These are phyloP conservation scores for Coemansia sp. DNA, from an alignment of 192 early-diverging fungal species.

Conservation along the genomic window DNA sequence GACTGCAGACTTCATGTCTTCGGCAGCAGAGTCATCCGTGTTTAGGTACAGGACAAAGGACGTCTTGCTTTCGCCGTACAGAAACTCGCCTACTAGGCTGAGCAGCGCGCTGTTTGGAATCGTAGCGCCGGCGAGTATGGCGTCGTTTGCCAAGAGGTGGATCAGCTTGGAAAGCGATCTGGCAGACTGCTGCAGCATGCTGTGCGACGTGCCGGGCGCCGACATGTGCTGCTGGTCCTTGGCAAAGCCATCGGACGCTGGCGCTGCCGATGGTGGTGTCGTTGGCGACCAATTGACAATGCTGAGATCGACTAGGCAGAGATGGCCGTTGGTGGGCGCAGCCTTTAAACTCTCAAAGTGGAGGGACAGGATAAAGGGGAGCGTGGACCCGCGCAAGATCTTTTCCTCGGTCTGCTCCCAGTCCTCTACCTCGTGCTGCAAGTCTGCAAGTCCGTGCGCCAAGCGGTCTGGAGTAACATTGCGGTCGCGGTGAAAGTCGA, in stretches of 20 bases:
- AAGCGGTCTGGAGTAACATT: constrained; percentile 23
- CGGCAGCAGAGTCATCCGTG: constrained; percentile 19
- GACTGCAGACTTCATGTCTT: constrained; percentile 14
- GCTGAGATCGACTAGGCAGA: constrained; percentile 42
- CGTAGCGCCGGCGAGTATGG: constrained; percentile 31
- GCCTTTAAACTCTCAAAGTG: constrained; percentile 47
- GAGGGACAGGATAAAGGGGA: constrained; percentile 48
- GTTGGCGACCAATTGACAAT: constrained; percentile 32
- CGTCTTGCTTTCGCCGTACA: constrained; percentile 47
- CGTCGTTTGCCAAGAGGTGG: constrained; percentile 41
- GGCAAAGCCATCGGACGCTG: neutral
- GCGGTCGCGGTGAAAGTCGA: constrained; percentile 46
- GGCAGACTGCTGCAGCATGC: constrained; percentile 35
- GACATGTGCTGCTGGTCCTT: neutral
- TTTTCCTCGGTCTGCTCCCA: constrained; percentile 39
- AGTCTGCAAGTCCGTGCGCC: constrained; percentile 23
- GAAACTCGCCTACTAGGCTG: constrained; percentile 34
- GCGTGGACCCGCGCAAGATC: constrained; percentile 38
- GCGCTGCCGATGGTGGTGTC: neutral
- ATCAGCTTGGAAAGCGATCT: constrained; percentile 28
- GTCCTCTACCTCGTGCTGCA: constrained; percentile 53
- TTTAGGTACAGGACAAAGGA: constrained; percentile 40
- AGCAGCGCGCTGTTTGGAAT: constrained; percentile 32
- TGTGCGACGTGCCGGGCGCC: neutral
- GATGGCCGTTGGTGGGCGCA: constrained; percentile 37